A percentile compares a stretch with the other conserved stretches of the same genome.
phyloP scores from a whole-genome alignment of 129 eudicot genomes.

The Lactuca sativa region DNA sequence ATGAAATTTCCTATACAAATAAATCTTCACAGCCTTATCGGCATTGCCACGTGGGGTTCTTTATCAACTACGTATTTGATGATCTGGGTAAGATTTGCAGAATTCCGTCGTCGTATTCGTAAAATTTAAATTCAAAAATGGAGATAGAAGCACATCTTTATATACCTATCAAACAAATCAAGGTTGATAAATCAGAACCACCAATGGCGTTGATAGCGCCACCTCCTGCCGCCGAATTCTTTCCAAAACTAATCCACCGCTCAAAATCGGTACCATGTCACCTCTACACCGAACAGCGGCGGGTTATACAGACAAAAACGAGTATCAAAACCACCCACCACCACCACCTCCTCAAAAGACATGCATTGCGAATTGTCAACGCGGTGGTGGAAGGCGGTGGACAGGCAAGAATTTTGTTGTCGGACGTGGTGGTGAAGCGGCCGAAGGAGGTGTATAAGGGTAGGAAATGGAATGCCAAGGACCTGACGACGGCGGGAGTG shows the following conservation, averaged over 20 bases:
- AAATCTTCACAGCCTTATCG: slow-evolving; percentile 12
- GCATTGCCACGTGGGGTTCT: not conserved
- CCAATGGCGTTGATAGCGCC: slow-evolving; percentile 17
- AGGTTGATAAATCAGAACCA: not conserved
- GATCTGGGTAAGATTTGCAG: not conserved
- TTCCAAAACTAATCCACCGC: not conserved
- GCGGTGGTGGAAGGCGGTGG: slow-evolving; percentile 26
- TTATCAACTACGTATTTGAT: not conserved
- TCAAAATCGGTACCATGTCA: not conserved
- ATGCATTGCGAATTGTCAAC: not conserved
- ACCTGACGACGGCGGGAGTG: slow-evolving; percentile 37
- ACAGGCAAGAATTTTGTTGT: slow-evolving; percentile 7
- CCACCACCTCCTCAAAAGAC: slow-evolving; percentile 14
- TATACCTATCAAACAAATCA: not conserved
- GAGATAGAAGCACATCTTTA: not conserved
- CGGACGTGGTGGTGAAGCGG: slow-evolving; percentile 59
- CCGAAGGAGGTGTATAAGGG: slow-evolving; percentile 44
- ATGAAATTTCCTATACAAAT: not conserved
- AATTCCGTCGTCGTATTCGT: not conserved
- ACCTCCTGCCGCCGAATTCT: slow-evolving; percentile 18
- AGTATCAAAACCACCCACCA: not conserved
- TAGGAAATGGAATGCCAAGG: slow-evolving; percentile 51
- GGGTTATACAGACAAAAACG: not conserved
- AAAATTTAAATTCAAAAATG: not conserved
- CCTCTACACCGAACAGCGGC: slow-evolving; percentile 1